phyloP scores from a whole-genome alignment of 2,329 filamentous ascomycete species.

The Fusarium gaditjirri region DNA sequence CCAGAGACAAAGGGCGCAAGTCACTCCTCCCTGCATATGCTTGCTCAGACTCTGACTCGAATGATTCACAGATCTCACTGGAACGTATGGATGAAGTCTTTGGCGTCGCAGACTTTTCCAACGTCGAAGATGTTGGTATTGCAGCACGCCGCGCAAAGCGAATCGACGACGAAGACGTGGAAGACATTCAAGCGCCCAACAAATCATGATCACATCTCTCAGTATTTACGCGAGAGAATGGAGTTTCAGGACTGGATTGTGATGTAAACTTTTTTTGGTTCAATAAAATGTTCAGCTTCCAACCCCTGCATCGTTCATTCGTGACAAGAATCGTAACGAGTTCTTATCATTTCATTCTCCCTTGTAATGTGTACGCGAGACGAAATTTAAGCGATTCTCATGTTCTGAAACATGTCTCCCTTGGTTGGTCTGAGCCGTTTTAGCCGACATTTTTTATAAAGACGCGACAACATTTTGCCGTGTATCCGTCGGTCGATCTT shows the following conservation, averaged over 20 bases:
- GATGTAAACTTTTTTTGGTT: background rate
- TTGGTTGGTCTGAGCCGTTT: background rate
- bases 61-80: constrained; percentile 19
- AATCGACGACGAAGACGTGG: constrained; percentile 26
- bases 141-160: constrained; percentile 13
- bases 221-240: background rate
- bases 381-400: background rate
- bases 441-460: background rate
- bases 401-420: background rate
- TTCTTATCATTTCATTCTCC: background rate
- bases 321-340: background rate
- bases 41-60: background rate
- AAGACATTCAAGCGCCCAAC: background rate
- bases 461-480: constrained; percentile 4
- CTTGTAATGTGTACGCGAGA: background rate
- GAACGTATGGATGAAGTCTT: constrained; percentile 36
- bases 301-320: background rate
- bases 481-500: constrained; percentile 8
- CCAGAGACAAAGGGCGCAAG: constrained; percentile 69
- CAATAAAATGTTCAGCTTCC: background rate
- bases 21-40: background rate
- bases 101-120: constrained; percentile 30
- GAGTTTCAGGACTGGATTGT: background rate
- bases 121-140: constrained; percentile 23
- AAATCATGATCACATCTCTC: background rate